Conservation (phyloP, 2,329 filamentous ascomycete species). For the Neofusicoccum sp. region DNA sequence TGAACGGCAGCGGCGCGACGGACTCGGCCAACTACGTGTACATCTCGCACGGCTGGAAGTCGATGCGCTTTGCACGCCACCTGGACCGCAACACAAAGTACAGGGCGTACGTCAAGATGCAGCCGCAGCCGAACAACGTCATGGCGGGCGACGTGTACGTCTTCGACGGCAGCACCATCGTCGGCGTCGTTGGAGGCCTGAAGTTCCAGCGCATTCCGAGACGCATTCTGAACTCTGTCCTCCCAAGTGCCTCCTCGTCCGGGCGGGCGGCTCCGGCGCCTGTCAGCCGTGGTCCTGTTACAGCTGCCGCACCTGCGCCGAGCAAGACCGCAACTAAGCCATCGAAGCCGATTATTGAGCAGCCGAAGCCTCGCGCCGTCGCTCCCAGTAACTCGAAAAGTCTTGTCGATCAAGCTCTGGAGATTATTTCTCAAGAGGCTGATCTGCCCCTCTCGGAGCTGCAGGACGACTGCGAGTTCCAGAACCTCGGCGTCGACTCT, state of each 20-base stretch:
- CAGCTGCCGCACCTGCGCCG: no score
- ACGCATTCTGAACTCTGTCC: no score
- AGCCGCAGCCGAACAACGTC: slow-evolving; percentile 24
- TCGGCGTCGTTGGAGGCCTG: slow-evolving; percentile 34
- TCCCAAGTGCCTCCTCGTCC: no score
- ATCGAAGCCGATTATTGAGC: no score
- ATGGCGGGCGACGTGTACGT: slow-evolving; percentile 43
- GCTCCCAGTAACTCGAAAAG: no score
- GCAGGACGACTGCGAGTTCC: slow-evolving; percentile 24
- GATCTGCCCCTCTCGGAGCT: slow-evolving; percentile 25
- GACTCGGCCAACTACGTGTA: slow-evolving; percentile 24
- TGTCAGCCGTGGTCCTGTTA: no score
- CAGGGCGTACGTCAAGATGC: slow-evolving; percentile 27
- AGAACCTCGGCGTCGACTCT: slow-evolving; percentile 29
- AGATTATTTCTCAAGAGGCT: slow-evolving; percentile 26
- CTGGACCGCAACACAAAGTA: slow-evolving; percentile 22
- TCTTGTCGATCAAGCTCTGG: no score
- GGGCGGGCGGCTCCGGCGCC: no score
- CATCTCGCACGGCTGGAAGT: slow-evolving; percentile 26
- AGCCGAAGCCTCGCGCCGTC: no score
- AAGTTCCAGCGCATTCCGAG: slow-evolving; percentile 26
- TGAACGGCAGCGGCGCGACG: slow-evolving; percentile 24
- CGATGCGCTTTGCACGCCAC: slow-evolving; percentile 25
- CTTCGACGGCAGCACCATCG: slow-evolving; percentile 29
- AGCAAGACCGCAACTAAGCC: no score